Conservation (phyloP, 495 filamentous ascomycete genomes). For the Baudoinia panamericana region DNA sequence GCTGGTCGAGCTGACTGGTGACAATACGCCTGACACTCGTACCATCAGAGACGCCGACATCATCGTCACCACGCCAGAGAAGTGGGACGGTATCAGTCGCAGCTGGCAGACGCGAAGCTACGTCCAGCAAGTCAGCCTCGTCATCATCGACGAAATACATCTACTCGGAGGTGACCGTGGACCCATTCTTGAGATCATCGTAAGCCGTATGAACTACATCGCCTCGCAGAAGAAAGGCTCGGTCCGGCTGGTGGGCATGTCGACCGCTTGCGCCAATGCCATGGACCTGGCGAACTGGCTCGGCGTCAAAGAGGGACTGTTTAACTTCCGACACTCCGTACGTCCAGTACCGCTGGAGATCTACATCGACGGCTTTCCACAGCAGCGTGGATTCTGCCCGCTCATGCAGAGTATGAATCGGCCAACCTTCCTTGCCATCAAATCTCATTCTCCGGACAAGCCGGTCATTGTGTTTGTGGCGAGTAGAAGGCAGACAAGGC, state of each 20-base stretch:
- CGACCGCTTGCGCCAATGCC: conserved; percentile 93
- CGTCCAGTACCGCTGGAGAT: conserved; percentile 90
- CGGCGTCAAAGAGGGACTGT: conserved; percentile 90
- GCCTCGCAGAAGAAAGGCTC: conserved; percentile 79
- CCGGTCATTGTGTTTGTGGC: conserved; percentile 98
- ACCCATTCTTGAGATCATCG: conserved; percentile 97
- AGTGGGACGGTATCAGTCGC: conserved; percentile 98
- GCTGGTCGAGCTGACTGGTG: conserved; percentile 91
- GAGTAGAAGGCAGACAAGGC: conserved; percentile 81
- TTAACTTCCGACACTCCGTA: conserved; percentile 97
- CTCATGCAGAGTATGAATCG: conserved; percentile 99
- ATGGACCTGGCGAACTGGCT: conserved; percentile 92
- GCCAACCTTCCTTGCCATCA: conserved; percentile 91
- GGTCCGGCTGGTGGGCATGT: conserved; percentile 91
- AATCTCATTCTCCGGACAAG: conserved; percentile 87
- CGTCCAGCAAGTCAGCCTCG: conserved; percentile 84
- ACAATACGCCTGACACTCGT: conserved; percentile 92
- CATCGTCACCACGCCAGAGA: conserved; percentile 96
- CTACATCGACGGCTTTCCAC: conserved; percentile 94
- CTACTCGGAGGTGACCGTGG: conserved; percentile 88
- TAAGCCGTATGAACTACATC: conserved; percentile 99
- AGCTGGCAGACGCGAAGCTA: conserved; percentile 96
- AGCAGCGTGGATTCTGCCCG: conserved; percentile 88
- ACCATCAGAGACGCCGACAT: conserved; percentile 93
- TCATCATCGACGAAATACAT: conserved; percentile 99